Evolutionary conservation across 2,329 filamentous ascomycete species (phyloP), one percentile per base, ranked within the genome.

Genomic region (Leptoxyphium fumago): DNA sequence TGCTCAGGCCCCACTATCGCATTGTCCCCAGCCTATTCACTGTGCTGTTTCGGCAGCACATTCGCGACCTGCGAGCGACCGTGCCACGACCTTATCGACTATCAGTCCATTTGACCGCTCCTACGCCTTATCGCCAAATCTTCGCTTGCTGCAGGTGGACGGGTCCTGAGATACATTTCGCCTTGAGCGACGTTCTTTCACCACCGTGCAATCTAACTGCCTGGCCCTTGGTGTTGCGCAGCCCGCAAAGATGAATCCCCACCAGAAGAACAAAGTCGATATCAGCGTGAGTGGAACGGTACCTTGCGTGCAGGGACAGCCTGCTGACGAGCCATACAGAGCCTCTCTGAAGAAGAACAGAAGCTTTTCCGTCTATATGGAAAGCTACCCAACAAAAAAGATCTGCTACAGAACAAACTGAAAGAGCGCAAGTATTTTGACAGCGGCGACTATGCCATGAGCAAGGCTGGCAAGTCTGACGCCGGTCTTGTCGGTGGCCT

Each of bases 361-460:
- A 84, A 85, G 51, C 81, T 96, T 61, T 91, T 96, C 74, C 84
- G 88, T 53, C 81, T 96, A 52, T 98, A 98, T 67, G 91, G 91
- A 68, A 96, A 96, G 70, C 81, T 96, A 48, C 91, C 91, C 52
- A 94, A 84, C 66, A 91, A 91, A 66, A 93, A 88, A 65, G 89
- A 95, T 66, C 77, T 95, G 59, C 81, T 96, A 57, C 87, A 93
- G 73, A 96, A 96, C 73, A 94, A 96, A 64, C 78, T 96, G 62
- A 95, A 95, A 76, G 91, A 96, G 66, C 88, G 91, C 72, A 98
- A 94, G 70, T 94, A 94, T 71, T 94, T 94, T 66, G 86, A 94
- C 70, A 91, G 84, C 45, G 87, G 87, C 59, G 88, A 94, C 70
- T 94, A 94, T 62, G 87, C 87, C 60, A 80, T 94, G 67, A 89